phyloP scores from a whole-genome alignment of 1,139 yeast species.

The Protomyces pachydermus region DNA sequence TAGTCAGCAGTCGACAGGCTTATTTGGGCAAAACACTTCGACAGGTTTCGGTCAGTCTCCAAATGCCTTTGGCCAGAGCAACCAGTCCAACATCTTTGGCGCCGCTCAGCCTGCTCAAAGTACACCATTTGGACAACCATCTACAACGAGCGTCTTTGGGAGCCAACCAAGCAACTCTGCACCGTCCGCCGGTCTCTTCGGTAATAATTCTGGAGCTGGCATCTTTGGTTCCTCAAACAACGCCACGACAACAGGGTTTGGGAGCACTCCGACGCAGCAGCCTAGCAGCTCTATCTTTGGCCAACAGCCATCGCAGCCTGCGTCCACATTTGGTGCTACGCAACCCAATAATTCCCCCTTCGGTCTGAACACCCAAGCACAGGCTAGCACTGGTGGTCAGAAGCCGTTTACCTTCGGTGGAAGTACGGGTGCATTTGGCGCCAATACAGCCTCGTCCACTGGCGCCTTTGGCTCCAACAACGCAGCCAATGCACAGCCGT shows the following conservation, averaged over 20 bases:
- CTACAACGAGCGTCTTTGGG: slow-evolving; percentile 36
- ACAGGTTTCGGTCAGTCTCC: slow-evolving; percentile 30
- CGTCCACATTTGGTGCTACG: slow-evolving; percentile 31
- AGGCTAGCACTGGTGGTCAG: background rate
- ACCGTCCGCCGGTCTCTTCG: background rate
- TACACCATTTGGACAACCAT: slow-evolving; percentile 26
- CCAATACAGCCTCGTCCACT: slow-evolving; percentile 7
- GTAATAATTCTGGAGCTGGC: background rate
- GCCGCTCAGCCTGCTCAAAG: slow-evolving; percentile 7
- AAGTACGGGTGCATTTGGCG: background rate
- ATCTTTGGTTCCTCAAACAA: slow-evolving; percentile 3
- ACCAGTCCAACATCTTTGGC: slow-evolving; percentile 6
- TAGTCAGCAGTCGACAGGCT: slow-evolving; percentile 1
- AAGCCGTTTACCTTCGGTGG: slow-evolving; percentile 14
- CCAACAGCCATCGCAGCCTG: slow-evolving; percentile 13
- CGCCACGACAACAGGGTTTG: slow-evolving; percentile 38
- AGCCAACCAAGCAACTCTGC: background rate
- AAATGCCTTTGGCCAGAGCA: slow-evolving; percentile 30
- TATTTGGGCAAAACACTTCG: background rate
- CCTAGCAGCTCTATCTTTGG: slow-evolving; percentile 39
- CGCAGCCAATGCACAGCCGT: background rate
- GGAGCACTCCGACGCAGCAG: slow-evolving; percentile 22
- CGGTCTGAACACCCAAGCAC: slow-evolving; percentile 29
- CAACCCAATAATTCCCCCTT: slow-evolving; percentile 32
- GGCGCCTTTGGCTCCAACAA: slow-evolving; percentile 2